Percentiles rank a stretch among this genome's conserved stretches.
These are phyloP conservation scores for Mycosphaerella sp. DNA, from an alignment of 2,329 filamentous ascomycete species.

Conservation along the genomic window DNA sequence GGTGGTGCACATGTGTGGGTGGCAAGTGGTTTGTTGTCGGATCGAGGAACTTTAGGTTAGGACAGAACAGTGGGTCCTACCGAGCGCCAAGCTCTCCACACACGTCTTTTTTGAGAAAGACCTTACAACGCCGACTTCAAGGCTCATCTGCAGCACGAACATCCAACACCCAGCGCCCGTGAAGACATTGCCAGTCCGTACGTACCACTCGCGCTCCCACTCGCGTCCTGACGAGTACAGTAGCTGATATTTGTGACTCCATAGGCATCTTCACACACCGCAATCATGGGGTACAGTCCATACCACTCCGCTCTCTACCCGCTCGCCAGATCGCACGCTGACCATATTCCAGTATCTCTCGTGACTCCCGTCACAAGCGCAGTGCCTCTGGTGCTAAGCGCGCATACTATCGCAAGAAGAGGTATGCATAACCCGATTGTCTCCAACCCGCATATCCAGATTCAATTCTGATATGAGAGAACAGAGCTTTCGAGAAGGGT, in stretches of 20 bases:
- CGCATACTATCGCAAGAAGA: slow-evolving; percentile 55
- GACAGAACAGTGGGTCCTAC: neutral
- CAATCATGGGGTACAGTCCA: slow-evolving; percentile 48
- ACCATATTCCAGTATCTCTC: slow-evolving; percentile 71
- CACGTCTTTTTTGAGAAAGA: neutral
- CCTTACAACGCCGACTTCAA: neutral
- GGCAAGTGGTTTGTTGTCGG: too few species aligned
- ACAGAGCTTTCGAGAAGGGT: slow-evolving; percentile 99
- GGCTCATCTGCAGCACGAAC: slow-evolving; percentile 15
- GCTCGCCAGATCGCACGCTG: slow-evolving; percentile 29
- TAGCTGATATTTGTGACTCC: slow-evolving; percentile 1
- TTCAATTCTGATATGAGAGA: slow-evolving; percentile 44
- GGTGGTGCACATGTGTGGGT: too few species aligned
- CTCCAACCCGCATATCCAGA: slow-evolving; percentile 59
- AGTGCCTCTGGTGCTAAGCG: slow-evolving; percentile 94
- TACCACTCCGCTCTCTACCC: slow-evolving; percentile 18
- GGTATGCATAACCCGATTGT: slow-evolving; percentile 53
- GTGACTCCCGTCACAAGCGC: slow-evolving; percentile 99
- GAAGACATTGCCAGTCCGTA: slow-evolving; percentile 21
- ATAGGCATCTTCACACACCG: slow-evolving; percentile 41
- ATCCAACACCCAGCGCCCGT: slow-evolving; percentile 21
- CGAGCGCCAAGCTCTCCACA: neutral
- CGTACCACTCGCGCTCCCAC: slow-evolving; percentile 3
- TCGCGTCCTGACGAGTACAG: neutral
- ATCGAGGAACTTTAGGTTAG: too few species aligned